These are phyloP conservation scores for Sabuloglossum arenarium DNA, from an alignment of 495 filamentous ascomycete species.

Conservation along the genomic window DNA sequence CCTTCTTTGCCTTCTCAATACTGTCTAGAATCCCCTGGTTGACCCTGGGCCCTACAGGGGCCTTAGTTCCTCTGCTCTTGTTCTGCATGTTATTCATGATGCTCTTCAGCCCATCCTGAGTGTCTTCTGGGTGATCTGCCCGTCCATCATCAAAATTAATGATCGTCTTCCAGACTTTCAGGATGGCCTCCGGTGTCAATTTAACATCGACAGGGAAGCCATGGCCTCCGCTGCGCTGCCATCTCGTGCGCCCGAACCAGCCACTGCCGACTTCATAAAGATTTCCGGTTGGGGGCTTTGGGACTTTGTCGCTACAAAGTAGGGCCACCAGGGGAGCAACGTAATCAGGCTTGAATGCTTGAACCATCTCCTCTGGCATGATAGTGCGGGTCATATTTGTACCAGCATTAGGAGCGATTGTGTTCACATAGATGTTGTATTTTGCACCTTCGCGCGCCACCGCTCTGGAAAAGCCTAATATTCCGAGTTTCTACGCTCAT, in stretches of 20 bases:
- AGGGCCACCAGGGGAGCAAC: conserved; percentile 83
- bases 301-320: conserved; percentile 73
- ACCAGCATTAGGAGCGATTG: conserved; percentile 92
- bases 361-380: conserved; percentile 93
- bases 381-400: conserved; percentile 91
- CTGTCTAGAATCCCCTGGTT: conserved; percentile 31
- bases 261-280: conserved; percentile 95
- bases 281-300: conserved; percentile 62
- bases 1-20: conserved; percentile 55
- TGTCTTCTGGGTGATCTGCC: conserved; percentile 70
- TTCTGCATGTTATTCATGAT: conserved; percentile 90
- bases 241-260: conserved; percentile 79
- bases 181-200: conserved; percentile 71
- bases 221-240: conserved; percentile 82
- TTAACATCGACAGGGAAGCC: conserved; percentile 81
- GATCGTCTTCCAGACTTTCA: conserved; percentile 58
- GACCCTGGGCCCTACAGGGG: conserved; percentile 12
- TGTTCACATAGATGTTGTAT: conserved; percentile 98
- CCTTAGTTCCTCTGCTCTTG: conserved; percentile 20
- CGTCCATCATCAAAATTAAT: conserved; percentile 76
- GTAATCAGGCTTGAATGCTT: conserved; percentile 98
- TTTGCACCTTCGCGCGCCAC: conserved; percentile 85
- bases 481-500: conserved; percentile 52
- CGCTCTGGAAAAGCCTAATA: conserved; percentile 84
- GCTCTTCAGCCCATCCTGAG: conserved; percentile 54